phyloP scores from a whole-genome alignment of 2,329 filamentous ascomycete species.

The Calonectria ilicicola region DNA sequence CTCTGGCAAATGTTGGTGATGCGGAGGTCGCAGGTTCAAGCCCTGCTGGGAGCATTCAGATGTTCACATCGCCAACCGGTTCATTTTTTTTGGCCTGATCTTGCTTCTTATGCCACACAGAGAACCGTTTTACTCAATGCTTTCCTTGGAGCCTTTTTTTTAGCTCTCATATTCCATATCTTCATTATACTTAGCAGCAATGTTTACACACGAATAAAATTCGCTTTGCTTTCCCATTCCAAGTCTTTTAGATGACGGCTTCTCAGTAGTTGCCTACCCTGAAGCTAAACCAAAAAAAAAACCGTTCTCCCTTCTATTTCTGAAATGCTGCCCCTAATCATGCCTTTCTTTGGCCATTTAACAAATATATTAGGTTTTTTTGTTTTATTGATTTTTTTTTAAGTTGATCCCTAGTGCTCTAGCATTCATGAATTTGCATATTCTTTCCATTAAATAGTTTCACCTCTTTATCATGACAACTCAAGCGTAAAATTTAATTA shows the following conservation, averaged over 20 bases:
- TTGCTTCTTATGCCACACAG: not conserved
- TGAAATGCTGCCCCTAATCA: not conserved
- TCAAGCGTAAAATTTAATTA: not conserved
- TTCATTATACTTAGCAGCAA: too few relatives aligned
- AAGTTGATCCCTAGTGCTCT: too few relatives aligned
- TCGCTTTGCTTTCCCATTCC: not conserved
- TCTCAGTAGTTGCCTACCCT: not conserved
- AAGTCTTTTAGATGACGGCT: not conserved
- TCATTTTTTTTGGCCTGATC: slow-evolving; percentile 20
- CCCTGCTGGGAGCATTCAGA: slow-evolving; percentile 40
- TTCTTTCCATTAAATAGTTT: not conserved
- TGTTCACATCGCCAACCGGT: slow-evolving; percentile 31
- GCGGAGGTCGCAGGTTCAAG: slow-evolving; percentile 46
- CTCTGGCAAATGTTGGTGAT: slow-evolving; percentile 33
- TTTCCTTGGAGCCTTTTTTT: too few relatives aligned
- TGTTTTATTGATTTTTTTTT: too few relatives aligned
- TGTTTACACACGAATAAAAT: too few relatives aligned
- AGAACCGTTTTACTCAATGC: too few relatives aligned
- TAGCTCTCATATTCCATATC: not conserved
- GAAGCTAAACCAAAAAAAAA: not conserved
- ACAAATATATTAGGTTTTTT: not conserved
- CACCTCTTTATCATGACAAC: not conserved
- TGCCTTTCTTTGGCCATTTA: not conserved
- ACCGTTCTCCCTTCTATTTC: not conserved
- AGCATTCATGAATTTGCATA: too few relatives aligned